These are phyloP conservation scores for Juncus inflexus DNA, from an alignment of 176 grass and related monocot genomes.

Conservation along the genomic window DNA sequence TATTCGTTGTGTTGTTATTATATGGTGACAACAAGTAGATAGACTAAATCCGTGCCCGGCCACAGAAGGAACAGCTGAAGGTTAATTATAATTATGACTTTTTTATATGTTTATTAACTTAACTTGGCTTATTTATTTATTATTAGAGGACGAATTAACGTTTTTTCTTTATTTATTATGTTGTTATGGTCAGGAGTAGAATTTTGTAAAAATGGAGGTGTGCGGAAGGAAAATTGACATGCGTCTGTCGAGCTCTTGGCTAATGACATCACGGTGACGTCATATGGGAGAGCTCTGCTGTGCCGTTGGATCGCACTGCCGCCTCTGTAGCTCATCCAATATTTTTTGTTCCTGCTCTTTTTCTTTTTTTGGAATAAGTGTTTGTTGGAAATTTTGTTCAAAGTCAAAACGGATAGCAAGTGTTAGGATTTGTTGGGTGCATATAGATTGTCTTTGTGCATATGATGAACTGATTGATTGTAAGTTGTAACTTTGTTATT, in stretches of 20 bases:
- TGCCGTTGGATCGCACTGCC: not conserved
- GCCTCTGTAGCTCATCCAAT: not conserved
- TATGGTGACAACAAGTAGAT: too few species aligned
- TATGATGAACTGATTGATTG: too few species aligned
- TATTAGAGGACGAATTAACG: not conserved
- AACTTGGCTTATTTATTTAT: not conserved
- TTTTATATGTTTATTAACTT: not conserved
- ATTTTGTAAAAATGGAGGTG: slow-evolving; percentile 10
- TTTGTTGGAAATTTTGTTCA: too few species aligned
- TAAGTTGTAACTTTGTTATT: too few species aligned
- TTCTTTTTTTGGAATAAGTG: not conserved
- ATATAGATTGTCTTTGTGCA: too few species aligned
- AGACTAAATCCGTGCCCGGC: too few species aligned
- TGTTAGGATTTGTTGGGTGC: too few species aligned
- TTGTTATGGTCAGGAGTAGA: not conserved
- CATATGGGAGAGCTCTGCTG: not conserved
- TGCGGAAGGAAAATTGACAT: not conserved
- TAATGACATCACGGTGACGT: slow-evolving; percentile 4
- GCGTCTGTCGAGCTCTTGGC: not conserved
- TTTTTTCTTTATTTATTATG: slow-evolving; percentile 7
- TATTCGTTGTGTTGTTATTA: too few species aligned
- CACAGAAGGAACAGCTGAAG: not conserved
- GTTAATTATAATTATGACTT: slow-evolving; percentile 10
- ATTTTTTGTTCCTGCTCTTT: not conserved
- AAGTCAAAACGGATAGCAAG: too few species aligned